Conservation (phyloP, 1,139 yeast species). For the Magnusiomyces suaveolens region DNA sequence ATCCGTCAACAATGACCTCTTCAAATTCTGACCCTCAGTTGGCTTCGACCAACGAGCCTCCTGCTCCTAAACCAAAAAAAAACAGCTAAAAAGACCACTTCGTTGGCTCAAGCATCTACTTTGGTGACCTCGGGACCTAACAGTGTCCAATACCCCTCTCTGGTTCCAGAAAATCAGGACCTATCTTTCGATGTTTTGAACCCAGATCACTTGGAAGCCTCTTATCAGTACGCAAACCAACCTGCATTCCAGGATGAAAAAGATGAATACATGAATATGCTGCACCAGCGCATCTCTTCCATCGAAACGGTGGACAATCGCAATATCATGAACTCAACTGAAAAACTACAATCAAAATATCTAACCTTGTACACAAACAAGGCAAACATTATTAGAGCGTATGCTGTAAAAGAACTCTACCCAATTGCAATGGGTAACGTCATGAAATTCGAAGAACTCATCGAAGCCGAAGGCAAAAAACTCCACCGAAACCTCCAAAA, state of each 20-base stretch:
- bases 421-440: constrained; percentile 23
- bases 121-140: too few relatives aligned
- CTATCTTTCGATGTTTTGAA: constrained; percentile 13
- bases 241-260: constrained; percentile 20
- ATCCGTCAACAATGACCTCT: too few relatives aligned
- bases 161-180: constrained; percentile 13
- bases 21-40: too few relatives aligned
- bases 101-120: too few relatives aligned
- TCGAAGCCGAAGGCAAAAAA: constrained; percentile 17
- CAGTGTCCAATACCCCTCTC: constrained; percentile 4
- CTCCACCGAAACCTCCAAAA: constrained; percentile 8
- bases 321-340: constrained; percentile 15
- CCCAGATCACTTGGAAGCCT: constrained; percentile 14
- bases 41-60: too few relatives aligned
- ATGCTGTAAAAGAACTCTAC: constrained; percentile 21
- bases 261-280: constrained; percentile 17
- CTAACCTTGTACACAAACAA: constrained; percentile 16
- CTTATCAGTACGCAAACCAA: constrained; percentile 16
- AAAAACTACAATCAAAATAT: constrained; percentile 15
- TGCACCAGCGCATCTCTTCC: constrained; percentile 16
- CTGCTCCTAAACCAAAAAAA: too few relatives aligned
- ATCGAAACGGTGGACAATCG: constrained; percentile 14
- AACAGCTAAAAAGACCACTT: too few relatives aligned
- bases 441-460: constrained; percentile 19
- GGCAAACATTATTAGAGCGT: constrained; percentile 19